Conservation (phyloP, 306 rosid genomes). For the Corylus americana region DNA sequence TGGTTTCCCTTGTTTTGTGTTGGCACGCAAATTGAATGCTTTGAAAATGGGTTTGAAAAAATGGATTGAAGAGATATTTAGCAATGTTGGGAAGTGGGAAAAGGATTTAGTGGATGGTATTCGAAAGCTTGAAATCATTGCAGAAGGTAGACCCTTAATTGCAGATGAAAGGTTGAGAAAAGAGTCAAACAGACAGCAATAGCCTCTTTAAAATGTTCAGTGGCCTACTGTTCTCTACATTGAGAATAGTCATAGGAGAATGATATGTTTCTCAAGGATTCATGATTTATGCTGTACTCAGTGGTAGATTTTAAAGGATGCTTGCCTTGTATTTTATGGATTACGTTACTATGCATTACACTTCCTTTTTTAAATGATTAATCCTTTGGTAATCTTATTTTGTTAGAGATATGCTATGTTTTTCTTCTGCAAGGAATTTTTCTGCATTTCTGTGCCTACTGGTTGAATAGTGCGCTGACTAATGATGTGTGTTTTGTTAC, state of each 20-base stretch:
- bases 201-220: not conserved
- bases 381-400: not conserved
- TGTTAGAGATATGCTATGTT: not conserved
- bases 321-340: not conserved
- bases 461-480: conserved; percentile 22
- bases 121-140: too few relatives aligned
- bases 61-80: too few relatives aligned
- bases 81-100: too few relatives aligned
- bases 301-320: not conserved
- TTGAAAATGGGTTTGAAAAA: too few relatives aligned
- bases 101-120: too few relatives aligned
- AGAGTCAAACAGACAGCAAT: not conserved
- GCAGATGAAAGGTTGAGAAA: too few relatives aligned
- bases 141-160: too few relatives aligned
- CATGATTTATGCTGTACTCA: not conserved
- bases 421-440: not conserved
- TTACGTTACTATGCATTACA: not conserved
- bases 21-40: too few relatives aligned
- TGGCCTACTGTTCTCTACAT: not conserved
- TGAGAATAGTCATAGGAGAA: not conserved
- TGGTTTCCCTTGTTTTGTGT: too few relatives aligned
- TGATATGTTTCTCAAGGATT: too few relatives aligned
- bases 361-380: not conserved
- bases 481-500: conserved; percentile 25
- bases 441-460: not conserved